These are phyloP conservation scores for Backusella mclennaniae DNA, from an alignment of 192 early-diverging fungal species.

Conservation along the genomic window DNA sequence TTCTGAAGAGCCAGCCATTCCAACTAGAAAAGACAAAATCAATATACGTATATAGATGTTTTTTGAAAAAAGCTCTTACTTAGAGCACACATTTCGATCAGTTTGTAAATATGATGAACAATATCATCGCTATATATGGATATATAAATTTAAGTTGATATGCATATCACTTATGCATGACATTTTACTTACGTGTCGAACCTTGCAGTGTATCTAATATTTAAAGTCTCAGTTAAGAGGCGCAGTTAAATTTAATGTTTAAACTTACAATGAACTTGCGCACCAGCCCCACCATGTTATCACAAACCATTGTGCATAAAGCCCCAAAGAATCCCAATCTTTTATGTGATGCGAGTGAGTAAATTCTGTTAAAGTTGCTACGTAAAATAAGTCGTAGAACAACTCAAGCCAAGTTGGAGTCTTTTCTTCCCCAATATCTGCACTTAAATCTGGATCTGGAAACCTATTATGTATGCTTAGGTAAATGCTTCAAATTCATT, in stretches of 20 bases:
- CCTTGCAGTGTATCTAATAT: constrained; percentile 24
- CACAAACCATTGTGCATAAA: constrained; percentile 47
- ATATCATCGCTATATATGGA: constrained; percentile 37
- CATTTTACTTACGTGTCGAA: constrained; percentile 39
- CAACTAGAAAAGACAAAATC: constrained; percentile 23
- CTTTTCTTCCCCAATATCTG: constrained; percentile 38
- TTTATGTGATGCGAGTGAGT: constrained; percentile 48
- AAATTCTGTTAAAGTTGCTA: constrained; percentile 48
- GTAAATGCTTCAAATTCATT: not conserved
- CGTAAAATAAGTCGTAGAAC: constrained; percentile 52
- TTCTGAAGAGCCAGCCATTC: constrained; percentile 42
- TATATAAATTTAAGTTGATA: constrained; percentile 18
- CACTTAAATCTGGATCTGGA: constrained; percentile 35
- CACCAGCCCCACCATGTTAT: constrained; percentile 53
- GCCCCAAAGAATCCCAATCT: constrained; percentile 33
- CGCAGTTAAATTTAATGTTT: not conserved
- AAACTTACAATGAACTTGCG: constrained; percentile 42
- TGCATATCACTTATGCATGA: constrained; percentile 12
- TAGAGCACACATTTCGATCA: constrained; percentile 37
- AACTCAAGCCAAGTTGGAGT: constrained; percentile 39
- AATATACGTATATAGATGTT: not conserved
- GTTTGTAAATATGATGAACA: constrained; percentile 34
- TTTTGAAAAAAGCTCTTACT: constrained; percentile 18
- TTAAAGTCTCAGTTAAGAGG: not conserved
- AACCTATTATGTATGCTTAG: not conserved